Percentiles rank a stretch among this genome's conserved stretches.
These are phyloP conservation scores for Phaseolus coccineus DNA, from an alignment of 331 rosid genomes.

Conservation along the genomic window DNA sequence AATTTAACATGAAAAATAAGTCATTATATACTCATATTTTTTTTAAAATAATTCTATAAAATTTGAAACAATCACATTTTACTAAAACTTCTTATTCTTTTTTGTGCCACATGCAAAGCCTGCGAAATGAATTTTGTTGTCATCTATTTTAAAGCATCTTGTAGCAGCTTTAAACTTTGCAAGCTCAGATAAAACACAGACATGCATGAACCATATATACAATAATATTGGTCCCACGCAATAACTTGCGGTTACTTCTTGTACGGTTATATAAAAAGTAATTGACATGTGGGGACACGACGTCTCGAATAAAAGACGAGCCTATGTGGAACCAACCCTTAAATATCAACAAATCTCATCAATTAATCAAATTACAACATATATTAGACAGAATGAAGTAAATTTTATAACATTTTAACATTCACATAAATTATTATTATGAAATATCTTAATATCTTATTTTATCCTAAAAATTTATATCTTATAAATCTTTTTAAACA, in stretches of 20 bases:
- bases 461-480: too few species aligned
- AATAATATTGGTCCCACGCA: conserved; percentile 31
- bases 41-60: too few species aligned
- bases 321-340: conserved; percentile 11
- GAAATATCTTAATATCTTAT: too few species aligned
- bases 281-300: conserved; percentile 14
- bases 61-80: too few species aligned
- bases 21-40: too few species aligned
- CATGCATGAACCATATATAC: conserved; percentile 5
- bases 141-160: conserved; percentile 4
- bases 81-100: background rate
- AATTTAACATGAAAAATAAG: too few species aligned
- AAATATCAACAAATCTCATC: conserved; percentile 12
- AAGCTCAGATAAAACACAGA: background rate
- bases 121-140: conserved; percentile 7
- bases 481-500: too few species aligned
- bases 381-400: background rate
- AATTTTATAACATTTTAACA: too few species aligned
- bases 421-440: too few species aligned
- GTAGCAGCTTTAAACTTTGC: conserved; percentile 8
- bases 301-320: conserved; percentile 3
- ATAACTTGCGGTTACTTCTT: background rate
- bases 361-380: background rate
- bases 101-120: background rate
- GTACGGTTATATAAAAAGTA: background rate